Percentiles rank a stretch among this genome's conserved stretches.
phyloP scores from a whole-genome alignment of 306 rosid species.

The Quercus agrifolia region DNA sequence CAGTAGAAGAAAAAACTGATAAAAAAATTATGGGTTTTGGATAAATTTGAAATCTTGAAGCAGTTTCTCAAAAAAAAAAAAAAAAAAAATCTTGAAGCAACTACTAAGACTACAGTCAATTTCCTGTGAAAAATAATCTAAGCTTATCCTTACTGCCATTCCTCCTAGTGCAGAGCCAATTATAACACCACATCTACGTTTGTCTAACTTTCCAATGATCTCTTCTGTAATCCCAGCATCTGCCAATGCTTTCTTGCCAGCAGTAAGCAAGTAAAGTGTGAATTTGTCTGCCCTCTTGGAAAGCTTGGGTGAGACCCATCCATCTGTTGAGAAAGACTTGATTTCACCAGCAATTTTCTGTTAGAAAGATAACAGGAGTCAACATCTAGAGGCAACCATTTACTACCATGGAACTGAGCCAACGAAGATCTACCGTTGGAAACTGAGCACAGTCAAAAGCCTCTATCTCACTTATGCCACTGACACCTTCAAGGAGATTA shows the following conservation, averaged over 20 bases:
- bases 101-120: background rate
- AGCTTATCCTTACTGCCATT: slow-evolving; percentile 66
- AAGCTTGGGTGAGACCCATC: slow-evolving; percentile 92
- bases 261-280: slow-evolving; percentile 88
- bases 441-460: slow-evolving; percentile 84
- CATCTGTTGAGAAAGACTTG: slow-evolving; percentile 86
- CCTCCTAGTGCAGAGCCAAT: slow-evolving; percentile 99
- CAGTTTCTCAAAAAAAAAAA: too few relatives aligned
- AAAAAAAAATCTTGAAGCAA: background rate
- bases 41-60: background rate
- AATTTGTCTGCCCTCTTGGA: slow-evolving; percentile 91
- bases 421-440: slow-evolving; percentile 57
- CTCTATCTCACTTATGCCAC: slow-evolving; percentile 96
- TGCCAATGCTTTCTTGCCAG: slow-evolving; percentile 91
- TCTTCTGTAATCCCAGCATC: slow-evolving; percentile 89
- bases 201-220: slow-evolving; percentile 58
- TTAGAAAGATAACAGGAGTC: slow-evolving; percentile 4
- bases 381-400: background rate
- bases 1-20: background rate
- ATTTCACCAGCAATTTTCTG: slow-evolving; percentile 98
- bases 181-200: slow-evolving; percentile 83
- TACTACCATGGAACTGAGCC: slow-evolving; percentile 23
- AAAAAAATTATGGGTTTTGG: background rate
- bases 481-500: slow-evolving; percentile 87
- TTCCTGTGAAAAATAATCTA: background rate